Evolutionary conservation across 192 early-diverging fungal species (phyloP), one percentile per base, ranked within the genome.

Genomic region (Coemansia biformis): DNA sequence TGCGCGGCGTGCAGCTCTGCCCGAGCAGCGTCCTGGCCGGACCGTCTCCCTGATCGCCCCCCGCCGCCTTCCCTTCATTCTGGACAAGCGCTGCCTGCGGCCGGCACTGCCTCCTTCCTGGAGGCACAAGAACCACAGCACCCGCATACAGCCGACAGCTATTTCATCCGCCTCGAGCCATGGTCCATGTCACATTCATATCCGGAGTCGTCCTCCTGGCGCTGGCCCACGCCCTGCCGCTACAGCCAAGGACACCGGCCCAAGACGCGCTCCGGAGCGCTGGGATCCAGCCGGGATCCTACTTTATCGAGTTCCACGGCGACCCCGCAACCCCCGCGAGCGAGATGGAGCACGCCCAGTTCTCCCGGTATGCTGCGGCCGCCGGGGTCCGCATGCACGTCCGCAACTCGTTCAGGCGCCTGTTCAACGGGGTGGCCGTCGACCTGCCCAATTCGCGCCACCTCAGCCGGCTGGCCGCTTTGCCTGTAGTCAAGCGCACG

Each of bases 391-490:
- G 22, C 46, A 38, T 67, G 59, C 39, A 48, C 38, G 58, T 48
- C 10, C 45, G 62, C 15, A 62, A 67, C 39, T 44, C 63, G 8
- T 77, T 71, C 41, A 59, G 54, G 47, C 59, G 56, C 15, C 51
- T 77, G 46, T 72, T 77, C 52, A 70, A 70, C 39, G 75, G 75
- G 8, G 68, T 72, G 26, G 54, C 63, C 14, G 63, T 77, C 26
- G 58, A 66, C 21, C 50, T 77, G 9, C 56, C 58, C 3, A 50
- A 72, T 53, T 46, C 39, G 12, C 49, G 54, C 29, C 40, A 49
- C 22, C 66, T 75, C 19, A 47, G 57, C 38, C 36, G 30, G n/a
- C 57, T 76, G 10, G 54, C 51, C 5, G 46, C 52, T 4, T 29
- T 76, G 53, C 40, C 61, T 14, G 24, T 36, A 3, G 73, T 76